These are phyloP conservation scores for Trichoderma koningiopsis DNA, from an alignment of 2,329 filamentous ascomycete genomes.

Conservation along the genomic window DNA sequence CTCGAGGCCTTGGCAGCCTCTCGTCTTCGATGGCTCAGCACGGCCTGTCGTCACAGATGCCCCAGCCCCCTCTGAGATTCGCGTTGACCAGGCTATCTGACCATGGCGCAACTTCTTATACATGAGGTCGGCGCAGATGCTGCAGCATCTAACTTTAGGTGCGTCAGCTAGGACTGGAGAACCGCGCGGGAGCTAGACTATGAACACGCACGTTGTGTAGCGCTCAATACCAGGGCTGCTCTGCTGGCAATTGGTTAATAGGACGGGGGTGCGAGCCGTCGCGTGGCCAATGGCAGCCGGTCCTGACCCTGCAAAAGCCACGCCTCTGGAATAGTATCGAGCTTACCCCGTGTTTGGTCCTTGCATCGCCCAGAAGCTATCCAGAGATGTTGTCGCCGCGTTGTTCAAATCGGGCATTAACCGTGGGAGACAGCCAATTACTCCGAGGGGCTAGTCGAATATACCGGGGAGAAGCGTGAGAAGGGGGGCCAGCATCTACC, in stretches of 20 bases:
- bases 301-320: constrained; percentile 7
- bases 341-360: constrained; percentile 12
- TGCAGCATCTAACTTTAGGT: constrained; percentile 14
- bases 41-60: neutral
- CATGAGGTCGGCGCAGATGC: neutral
- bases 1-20: neutral
- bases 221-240: constrained; percentile 4
- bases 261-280: neutral
- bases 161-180: constrained; percentile 23
- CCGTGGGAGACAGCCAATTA: constrained; percentile 4
- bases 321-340: neutral
- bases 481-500: neutral
- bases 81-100: neutral
- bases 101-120: neutral
- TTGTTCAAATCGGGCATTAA: constrained; percentile 14
- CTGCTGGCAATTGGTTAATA: constrained; percentile 13
- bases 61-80: neutral
- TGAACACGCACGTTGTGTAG: constrained; percentile 14
- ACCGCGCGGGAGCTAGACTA: constrained; percentile 23
- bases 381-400: neutral
- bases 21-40: neutral
- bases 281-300: constrained; percentile 22
- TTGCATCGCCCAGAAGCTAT: constrained; percentile 17
- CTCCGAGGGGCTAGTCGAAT: constrained; percentile 8
- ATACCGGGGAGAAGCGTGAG: neutral